Evolutionary conservation across 116 monocot genomes (phyloP).

Genomic region (Dioscorea cayenensis): DNA sequence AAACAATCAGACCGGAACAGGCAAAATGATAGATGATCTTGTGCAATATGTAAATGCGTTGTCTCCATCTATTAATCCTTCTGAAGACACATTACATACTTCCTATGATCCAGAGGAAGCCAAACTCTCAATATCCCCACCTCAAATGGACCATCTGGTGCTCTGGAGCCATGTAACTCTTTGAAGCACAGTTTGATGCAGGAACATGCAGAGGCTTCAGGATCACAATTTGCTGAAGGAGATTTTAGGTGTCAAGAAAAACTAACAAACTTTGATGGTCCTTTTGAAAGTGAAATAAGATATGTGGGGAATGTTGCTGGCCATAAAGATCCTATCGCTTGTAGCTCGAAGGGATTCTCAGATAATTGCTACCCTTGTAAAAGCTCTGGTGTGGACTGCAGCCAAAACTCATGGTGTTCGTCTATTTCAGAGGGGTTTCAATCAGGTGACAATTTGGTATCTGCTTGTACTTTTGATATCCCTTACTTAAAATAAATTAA

Average conservation of each 20-base stretch:
- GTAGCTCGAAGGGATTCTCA: not conserved
- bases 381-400: not conserved
- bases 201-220: not conserved
- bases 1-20: not conserved
- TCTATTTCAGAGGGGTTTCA: not conserved
- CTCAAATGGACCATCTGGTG: not conserved
- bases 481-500: not conserved
- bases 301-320: not conserved
- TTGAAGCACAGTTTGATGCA: not conserved
- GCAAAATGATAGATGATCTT: not conserved
- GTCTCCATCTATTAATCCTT: not conserved
- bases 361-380: not conserved
- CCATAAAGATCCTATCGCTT: not conserved
- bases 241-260: not conserved
- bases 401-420: not conserved
- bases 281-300: not conserved
- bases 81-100: not conserved
- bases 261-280: not conserved
- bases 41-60: not conserved
- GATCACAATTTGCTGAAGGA: not conserved
- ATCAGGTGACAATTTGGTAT: not conserved
- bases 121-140: not conserved
- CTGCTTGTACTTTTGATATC: not conserved
- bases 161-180: not conserved
- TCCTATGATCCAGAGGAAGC: not conserved